Percentiles rank a stretch among this genome's conserved stretches.
phyloP scores from a whole-genome alignment of 2,329 filamentous ascomycete species.

The Podosphaera xanthii region DNA sequence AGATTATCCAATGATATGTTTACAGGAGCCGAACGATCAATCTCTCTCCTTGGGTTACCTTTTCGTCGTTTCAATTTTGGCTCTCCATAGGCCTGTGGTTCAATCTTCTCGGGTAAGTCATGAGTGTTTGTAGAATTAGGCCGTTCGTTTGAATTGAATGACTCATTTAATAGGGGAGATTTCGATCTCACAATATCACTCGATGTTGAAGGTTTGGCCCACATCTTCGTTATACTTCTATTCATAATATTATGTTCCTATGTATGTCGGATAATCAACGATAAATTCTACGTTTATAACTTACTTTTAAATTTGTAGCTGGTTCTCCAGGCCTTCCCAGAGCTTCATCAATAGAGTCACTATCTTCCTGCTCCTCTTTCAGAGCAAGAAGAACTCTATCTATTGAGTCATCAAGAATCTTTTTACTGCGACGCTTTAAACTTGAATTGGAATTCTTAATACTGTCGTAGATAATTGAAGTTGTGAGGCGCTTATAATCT shows the following conservation, averaged over 20 bases:
- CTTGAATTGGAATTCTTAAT: conserved; percentile 76
- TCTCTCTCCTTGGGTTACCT: conserved; percentile 24
- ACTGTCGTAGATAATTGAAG: conserved; percentile 46
- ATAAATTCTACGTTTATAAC: background rate
- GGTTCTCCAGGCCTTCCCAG: conserved; percentile 24
- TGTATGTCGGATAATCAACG: conserved; percentile 6
- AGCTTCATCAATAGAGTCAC: conserved; percentile 25
- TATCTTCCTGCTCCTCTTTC: conserved; percentile 26
- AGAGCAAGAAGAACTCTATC: conserved; percentile 58
- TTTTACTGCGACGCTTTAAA: conserved; percentile 61
- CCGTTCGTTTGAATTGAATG: conserved; percentile 5
- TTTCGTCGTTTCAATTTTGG: conserved; percentile 43
- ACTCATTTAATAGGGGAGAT: conserved; percentile 5
- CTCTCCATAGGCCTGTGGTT: conserved; percentile 40
- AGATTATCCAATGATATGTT: conserved; percentile 48
- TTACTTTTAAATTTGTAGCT: conserved; percentile 12
- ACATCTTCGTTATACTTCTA: conserved; percentile 35
- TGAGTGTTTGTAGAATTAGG: background rate
- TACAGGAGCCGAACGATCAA: conserved; percentile 40
- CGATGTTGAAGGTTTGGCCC: conserved; percentile 21
- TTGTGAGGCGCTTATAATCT: conserved; percentile 26
- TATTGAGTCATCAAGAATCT: conserved; percentile 61
- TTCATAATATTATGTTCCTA: conserved; percentile 41
- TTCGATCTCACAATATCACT: conserved; percentile 8
- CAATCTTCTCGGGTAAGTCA: conserved; percentile 15